These are phyloP conservation scores for Sideroxylon spinosum DNA, from an alignment of 179 eudicot genomes.

Conservation along the genomic window DNA sequence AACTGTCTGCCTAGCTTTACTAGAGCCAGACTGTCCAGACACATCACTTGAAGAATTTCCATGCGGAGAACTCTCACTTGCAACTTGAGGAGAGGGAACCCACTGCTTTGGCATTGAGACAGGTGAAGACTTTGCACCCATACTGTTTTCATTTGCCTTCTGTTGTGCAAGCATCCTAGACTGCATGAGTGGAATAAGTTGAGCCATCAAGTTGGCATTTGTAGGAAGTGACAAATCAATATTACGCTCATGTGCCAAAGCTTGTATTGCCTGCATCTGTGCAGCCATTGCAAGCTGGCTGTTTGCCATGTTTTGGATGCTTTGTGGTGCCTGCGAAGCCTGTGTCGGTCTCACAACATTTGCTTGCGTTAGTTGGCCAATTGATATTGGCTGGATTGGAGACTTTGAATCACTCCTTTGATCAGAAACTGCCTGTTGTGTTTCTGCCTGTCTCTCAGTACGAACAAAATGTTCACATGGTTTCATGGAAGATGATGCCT, in stretches of 20 bases:
- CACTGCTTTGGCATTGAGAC: conserved; percentile 60
- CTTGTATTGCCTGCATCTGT: conserved; percentile 71
- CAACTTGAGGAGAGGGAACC: conserved; percentile 64
- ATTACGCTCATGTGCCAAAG: conserved; percentile 79
- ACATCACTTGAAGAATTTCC: conserved; percentile 72
- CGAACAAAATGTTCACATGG: conserved; percentile 49
- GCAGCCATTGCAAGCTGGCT: conserved; percentile 68
- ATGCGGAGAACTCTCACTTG: conserved; percentile 77
- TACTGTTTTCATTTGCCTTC: conserved; percentile 62
- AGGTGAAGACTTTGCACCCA: conserved; percentile 46
- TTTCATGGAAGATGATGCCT: conserved; percentile 56
- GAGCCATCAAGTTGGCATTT: conserved; percentile 76
- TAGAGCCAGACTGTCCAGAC: conserved; percentile 66
- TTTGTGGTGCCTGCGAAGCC: conserved; percentile 49
- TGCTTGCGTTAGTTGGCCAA: conserved; percentile 46
- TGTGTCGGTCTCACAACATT: conserved; percentile 50
- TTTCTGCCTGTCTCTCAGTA: conserved; percentile 53
- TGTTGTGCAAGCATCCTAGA: conserved; percentile 75
- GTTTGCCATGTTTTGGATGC: conserved; percentile 50
- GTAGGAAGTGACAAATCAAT: conserved; percentile 80
- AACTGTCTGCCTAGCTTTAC: conserved; percentile 60
- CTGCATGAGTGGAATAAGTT: conserved; percentile 77
- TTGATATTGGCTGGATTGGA: conserved; percentile 43
- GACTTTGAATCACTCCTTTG: conserved; percentile 56
- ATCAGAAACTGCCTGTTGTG: conserved; percentile 42